phyloP scores from a whole-genome alignment of 2,329 filamentous ascomycete species.

The Venturia effusa region DNA sequence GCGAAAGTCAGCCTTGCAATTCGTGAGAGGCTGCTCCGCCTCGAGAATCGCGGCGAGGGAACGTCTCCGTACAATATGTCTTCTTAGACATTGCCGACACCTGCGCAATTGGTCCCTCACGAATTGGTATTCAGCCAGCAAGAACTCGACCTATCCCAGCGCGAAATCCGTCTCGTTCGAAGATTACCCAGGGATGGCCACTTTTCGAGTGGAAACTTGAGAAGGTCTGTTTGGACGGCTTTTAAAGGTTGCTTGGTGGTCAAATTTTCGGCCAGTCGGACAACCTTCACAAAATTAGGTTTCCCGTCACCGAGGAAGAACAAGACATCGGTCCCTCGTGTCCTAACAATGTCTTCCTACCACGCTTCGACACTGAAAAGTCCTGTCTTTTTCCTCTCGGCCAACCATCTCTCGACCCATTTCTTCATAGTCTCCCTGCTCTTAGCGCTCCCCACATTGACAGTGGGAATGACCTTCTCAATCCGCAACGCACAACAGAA shows the following conservation, averaged over 20 bases:
- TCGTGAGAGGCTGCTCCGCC: too few species aligned
- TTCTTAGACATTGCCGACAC: too few species aligned
- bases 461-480: conserved; percentile 83
- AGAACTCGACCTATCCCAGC: neutral
- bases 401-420: conserved; percentile 55
- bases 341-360: neutral
- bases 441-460: conserved; percentile 65
- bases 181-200: neutral
- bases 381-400: conserved; percentile 51
- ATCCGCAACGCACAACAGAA: conserved; percentile 83
- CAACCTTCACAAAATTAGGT: neutral
- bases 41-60: too few species aligned
- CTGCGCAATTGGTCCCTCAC: neutral
- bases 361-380: conserved; percentile 34
- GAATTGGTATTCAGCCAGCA: neutral
- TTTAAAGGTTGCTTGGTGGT: neutral
- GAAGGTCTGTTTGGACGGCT: too few species aligned
- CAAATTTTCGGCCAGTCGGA: neutral
- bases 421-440: conserved; percentile 54
- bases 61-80: too few species aligned
- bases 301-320: neutral
- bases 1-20: neutral
- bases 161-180: neutral
- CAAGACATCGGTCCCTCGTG: neutral
- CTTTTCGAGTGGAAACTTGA: too few species aligned